These are phyloP conservation scores for Aspergillus sparsus DNA, from an alignment of 495 filamentous ascomycete genomes.

Conservation along the genomic window DNA sequence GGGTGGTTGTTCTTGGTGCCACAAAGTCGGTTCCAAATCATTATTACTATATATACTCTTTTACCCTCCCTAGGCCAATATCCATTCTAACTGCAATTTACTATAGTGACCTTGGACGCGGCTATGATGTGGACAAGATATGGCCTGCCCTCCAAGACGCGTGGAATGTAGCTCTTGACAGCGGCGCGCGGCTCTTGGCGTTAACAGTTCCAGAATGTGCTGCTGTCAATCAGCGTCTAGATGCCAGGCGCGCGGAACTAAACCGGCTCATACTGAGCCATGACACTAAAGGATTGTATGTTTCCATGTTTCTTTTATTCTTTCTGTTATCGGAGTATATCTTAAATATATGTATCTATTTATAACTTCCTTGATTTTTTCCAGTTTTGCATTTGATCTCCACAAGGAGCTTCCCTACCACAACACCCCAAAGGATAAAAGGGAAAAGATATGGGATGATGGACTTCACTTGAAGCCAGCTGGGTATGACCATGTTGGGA, in stretches of 20 bases:
- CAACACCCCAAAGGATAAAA: conserved; percentile 42
- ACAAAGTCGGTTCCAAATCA: conserved; percentile 52
- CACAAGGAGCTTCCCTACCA: conserved; percentile 53
- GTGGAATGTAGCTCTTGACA: conserved; percentile 49
- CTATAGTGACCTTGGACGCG: conserved; percentile 47
- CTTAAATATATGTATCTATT: neutral
- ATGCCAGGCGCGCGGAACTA: conserved; percentile 44
- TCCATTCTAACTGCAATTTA: conserved; percentile 14
- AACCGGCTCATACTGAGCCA: conserved; percentile 55
- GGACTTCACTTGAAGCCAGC: conserved; percentile 58
- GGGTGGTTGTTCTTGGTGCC: conserved; percentile 54
- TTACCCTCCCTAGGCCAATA: neutral
- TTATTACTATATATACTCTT: too few species aligned
- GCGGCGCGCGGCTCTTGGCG: conserved; percentile 55
- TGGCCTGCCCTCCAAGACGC: conserved; percentile 43
- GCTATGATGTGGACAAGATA: conserved; percentile 31
- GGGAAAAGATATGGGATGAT: conserved; percentile 59
- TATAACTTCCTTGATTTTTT: too few species aligned
- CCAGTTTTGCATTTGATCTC: conserved; percentile 55
- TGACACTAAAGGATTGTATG: conserved; percentile 47
- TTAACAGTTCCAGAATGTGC: conserved; percentile 60
- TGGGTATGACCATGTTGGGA: conserved; percentile 62
- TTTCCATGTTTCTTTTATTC: conserved; percentile 8
- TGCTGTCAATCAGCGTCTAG: conserved; percentile 28
- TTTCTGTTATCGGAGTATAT: neutral